Base-by-base conservation (phyloP, 495 filamentous ascomycete species). In the Halenospora varia region DNA sequence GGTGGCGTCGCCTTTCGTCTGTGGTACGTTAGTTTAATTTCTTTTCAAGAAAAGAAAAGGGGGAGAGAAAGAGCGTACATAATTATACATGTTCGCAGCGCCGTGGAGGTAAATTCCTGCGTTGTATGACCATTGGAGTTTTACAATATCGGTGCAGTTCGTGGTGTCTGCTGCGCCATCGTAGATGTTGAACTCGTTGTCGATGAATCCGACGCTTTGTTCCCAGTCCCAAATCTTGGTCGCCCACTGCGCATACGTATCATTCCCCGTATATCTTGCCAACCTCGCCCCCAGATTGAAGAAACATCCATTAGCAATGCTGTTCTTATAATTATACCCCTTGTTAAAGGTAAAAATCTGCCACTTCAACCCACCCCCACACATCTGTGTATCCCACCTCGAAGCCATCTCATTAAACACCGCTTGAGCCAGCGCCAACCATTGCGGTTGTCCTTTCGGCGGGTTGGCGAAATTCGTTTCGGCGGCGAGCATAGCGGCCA, bases 321-420 rank as follows among this genome's bases (percentile, higher is more conserved):
- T 78, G 68, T 90, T 92, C 65, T 88, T 88, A 56, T 85, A 83
- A 26, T 82, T 78, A 63, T 88, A 92, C 10, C 89, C 89, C 10
- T 76, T 81, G 70, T 91, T 88, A 62, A 84, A 88, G 10, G 80
- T 71, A 66, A 81, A 88, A 50, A 90, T 88, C 74, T 94, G 89
- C 89, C 89, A 92, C 55, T 82, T 76, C 62, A 96, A 62, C 0
- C 90, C 91, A 41, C 90, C 89, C 62, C 89, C 89, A 62, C 90
- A 76, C 88, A 23, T 73, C 71, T 4, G 74, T 69, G 0, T 65
- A 67, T 66, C 93, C 86, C 82, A 88, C 92, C 11, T 79, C 0
- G 72, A 3, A 85, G 77, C 79, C 56, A 85, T 84, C 57, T 82
- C 80, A 67, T 90, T 88, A 73, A 89, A 90, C 0, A 89, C 86